Conservation (phyloP, 2,329 filamentous ascomycete species). For the Sarocladium kiliense region DNA sequence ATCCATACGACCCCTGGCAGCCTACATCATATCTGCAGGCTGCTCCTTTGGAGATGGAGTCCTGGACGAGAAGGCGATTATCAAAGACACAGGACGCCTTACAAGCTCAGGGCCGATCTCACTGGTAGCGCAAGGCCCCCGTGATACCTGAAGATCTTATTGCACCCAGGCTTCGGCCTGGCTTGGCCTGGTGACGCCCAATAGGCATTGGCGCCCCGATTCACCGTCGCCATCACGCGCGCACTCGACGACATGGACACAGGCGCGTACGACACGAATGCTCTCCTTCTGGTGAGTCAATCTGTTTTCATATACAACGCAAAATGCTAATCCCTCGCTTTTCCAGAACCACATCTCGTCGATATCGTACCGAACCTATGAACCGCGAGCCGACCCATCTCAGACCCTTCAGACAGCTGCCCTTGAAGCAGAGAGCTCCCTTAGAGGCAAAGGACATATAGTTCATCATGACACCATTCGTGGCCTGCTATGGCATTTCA, state of each 20-base stretch:
- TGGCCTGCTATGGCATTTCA: slow-evolving; percentile 51
- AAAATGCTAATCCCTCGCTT: background rate
- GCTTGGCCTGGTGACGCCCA: background rate
- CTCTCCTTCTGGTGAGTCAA: slow-evolving; percentile 48
- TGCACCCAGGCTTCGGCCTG: background rate
- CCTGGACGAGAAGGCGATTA: background rate
- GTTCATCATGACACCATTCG: slow-evolving; percentile 46
- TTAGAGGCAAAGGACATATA: slow-evolving; percentile 48
- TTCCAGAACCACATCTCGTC: slow-evolving; percentile 51
- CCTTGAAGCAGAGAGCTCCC: slow-evolving; percentile 44
- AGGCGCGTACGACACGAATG: slow-evolving; percentile 59
- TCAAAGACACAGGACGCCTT: background rate
- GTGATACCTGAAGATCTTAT: background rate
- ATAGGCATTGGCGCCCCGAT: background rate
- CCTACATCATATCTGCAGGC: background rate
- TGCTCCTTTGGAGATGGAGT: background rate
- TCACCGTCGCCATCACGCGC: background rate
- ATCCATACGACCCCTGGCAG: background rate
- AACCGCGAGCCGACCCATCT: slow-evolving; percentile 38
- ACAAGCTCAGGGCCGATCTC: background rate
- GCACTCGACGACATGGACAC: slow-evolving; percentile 53
- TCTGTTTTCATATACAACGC: no score
- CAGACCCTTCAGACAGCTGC: slow-evolving; percentile 39
- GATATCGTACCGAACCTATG: slow-evolving; percentile 51
- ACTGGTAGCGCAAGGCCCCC: background rate